Base-by-base conservation (phyloP, 768 basidiomycete genomes). In the Russula emetica region DNA sequence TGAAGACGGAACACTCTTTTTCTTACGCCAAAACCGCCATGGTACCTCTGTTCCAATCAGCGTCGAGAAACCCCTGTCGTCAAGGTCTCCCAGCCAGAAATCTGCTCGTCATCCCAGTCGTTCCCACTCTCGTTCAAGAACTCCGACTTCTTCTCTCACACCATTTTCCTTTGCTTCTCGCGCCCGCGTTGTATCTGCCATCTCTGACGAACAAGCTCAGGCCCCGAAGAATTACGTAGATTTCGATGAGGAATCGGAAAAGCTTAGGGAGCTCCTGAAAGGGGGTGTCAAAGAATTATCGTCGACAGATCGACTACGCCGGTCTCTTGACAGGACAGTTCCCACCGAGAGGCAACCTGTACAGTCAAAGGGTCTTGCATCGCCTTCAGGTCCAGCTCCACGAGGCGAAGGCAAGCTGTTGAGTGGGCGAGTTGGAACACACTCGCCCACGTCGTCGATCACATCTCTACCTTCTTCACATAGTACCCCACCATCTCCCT, bases 201-300 rank as follows among this genome's bases (percentile, higher is more conserved):
- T 93, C 5, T 88, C 84, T 9, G 77, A 77, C 10, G 87, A 90
- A 64, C 82, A 82, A 63, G 88, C 83, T 0, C 87, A 92, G 71
- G 91, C 90, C 0, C 84, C 88, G 0, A 90, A 83, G 74, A 90
- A 85, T 67, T 86, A 82, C 69, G 86, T 92, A 1, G 92, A 93
- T 70, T 90, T 85, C 61, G 91, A 92, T 2, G 88, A 91, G 50
- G 91, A 93, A 70, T 79, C 86, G 2, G 86, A 85, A 60, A 86
- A 84, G 67, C 77, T 93, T 65, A 90, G 88, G 71, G 86, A 85
- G 40, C 78, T 93, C 70, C 73, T 93, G 36, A 86, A 85, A 69
- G 83, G 82, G 11, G 74, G 75, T 38, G 77, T 74, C 20, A 83
- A 70, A 54, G 72, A 74, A 32, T 75, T 70, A 66, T 61, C 71